phyloP scores from a whole-genome alignment of 2,329 filamentous ascomycete species.

The Chaetomiaceae sp. region DNA sequence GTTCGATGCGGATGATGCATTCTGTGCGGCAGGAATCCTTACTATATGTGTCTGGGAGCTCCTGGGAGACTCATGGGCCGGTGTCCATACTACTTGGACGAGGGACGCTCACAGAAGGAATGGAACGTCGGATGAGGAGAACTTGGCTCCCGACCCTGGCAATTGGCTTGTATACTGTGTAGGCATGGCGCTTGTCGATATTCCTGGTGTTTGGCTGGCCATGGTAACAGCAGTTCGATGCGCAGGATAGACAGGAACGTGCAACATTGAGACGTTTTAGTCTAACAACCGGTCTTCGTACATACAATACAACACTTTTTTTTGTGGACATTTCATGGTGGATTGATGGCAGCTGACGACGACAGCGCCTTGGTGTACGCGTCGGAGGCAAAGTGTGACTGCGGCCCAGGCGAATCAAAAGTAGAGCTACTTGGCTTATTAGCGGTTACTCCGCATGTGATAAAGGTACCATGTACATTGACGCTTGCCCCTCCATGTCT shows the following conservation, averaged over 20 bases:
- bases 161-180: too few relatives aligned
- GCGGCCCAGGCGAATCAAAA: background rate
- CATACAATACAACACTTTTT: too few relatives aligned
- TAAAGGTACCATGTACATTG: conserved; percentile 10
- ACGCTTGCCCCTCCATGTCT: conserved; percentile 3
- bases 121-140: too few relatives aligned
- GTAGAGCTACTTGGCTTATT: background rate
- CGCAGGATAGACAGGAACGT: background rate
- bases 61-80: too few relatives aligned
- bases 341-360: conserved; percentile 21
- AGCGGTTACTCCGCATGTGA: background rate
- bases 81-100: too few relatives aligned
- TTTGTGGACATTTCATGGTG: background rate
- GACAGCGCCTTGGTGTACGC: conserved; percentile 11
- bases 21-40: too few relatives aligned
- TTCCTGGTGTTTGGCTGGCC: background rate
- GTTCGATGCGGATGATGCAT: too few relatives aligned
- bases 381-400: conserved; percentile 17
- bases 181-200: background rate
- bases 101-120: too few relatives aligned
- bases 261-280: background rate
- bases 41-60: background rate
- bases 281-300: too few relatives aligned
- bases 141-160: too few relatives aligned
- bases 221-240: background rate